Conservation (phyloP, 2,329 filamentous ascomycete genomes). For the Hymenoscyphus linearis region DNA sequence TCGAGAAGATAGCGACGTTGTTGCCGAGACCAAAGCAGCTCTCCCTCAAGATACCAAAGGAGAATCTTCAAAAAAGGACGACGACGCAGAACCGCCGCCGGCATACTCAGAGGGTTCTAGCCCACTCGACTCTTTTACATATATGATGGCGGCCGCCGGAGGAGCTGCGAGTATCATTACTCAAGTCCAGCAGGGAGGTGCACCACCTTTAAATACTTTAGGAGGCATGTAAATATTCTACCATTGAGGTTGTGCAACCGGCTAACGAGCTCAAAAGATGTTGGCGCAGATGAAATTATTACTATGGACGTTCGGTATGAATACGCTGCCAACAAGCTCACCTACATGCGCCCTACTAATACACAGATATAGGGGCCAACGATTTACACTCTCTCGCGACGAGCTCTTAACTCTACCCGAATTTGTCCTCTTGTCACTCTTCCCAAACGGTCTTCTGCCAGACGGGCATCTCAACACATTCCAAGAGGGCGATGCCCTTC, state of each 20-base stretch:
- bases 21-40: constrained; percentile 76
- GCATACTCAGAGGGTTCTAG: constrained; percentile 94
- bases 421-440: constrained; percentile 95
- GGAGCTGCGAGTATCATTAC: constrained; percentile 98
- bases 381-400: constrained; percentile 90
- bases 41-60: constrained; percentile 79
- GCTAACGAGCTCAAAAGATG: constrained; percentile 47
- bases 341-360: constrained; percentile 25
- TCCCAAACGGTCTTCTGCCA: constrained; percentile 95
- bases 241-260: not conserved
- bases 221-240: constrained; percentile 55
- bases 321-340: not conserved
- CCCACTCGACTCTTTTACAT: constrained; percentile 86
- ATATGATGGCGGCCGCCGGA: constrained; percentile 96
- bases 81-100: constrained; percentile 88
- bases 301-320: constrained; percentile 85
- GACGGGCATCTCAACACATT: constrained; percentile 94
- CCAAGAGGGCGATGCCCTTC: constrained; percentile 88
- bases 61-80: constrained; percentile 66
- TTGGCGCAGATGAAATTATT: constrained; percentile 87
- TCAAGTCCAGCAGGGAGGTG: constrained; percentile 90
- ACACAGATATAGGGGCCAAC: constrained; percentile 63
- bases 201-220: constrained; percentile 79
- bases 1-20: constrained; percentile 36
- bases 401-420: constrained; percentile 93